phyloP scores from a whole-genome alignment of 1,139 yeast genomes.

The Debaryomyces sp. region DNA sequence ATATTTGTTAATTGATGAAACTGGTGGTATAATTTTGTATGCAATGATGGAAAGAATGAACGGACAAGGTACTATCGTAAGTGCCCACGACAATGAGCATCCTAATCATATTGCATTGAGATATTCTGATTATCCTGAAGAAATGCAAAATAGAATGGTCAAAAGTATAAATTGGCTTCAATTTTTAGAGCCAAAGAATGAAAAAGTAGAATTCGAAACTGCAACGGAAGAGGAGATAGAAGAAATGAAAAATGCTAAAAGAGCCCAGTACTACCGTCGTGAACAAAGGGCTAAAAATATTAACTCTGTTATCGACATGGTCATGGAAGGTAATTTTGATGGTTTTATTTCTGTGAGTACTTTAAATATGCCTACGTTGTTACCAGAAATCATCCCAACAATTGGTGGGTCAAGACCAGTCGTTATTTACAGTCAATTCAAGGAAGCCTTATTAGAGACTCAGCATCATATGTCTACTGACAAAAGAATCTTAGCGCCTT shows the following conservation, averaged over 20 bases:
- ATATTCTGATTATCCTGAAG: conserved; percentile 63
- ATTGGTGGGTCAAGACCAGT: conserved; percentile 89
- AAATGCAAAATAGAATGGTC: conserved; percentile 55
- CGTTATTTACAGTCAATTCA: conserved; percentile 77
- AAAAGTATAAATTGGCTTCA: conserved; percentile 79
- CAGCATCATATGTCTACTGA: conserved; percentile 70
- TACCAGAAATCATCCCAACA: conserved; percentile 62
- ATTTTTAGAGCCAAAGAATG: conserved; percentile 74
- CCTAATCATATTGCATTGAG: conserved; percentile 75
- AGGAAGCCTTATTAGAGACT: conserved; percentile 74
- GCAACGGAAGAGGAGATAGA: conserved; percentile 54
- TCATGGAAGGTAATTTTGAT: conserved; percentile 64
- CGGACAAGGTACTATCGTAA: conserved; percentile 74
- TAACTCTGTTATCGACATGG: conserved; percentile 54
- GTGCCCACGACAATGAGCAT: conserved; percentile 91
- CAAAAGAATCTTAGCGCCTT: conserved; percentile 76
- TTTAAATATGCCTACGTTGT: conserved; percentile 64
- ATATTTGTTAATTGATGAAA: conserved; percentile 86
- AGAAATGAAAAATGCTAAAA: conserved; percentile 59
- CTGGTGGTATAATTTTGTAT: conserved; percentile 82
- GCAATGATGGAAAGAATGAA: conserved; percentile 90
- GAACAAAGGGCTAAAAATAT: conserved; percentile 58
- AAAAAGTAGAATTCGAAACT: conserved; percentile 53
- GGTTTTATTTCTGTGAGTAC: conserved; percentile 77
- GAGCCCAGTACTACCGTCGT: conserved; percentile 69